Conservation (phyloP, 1,284 basidiomycete genomes). For the Sphagnurus paluster region DNA sequence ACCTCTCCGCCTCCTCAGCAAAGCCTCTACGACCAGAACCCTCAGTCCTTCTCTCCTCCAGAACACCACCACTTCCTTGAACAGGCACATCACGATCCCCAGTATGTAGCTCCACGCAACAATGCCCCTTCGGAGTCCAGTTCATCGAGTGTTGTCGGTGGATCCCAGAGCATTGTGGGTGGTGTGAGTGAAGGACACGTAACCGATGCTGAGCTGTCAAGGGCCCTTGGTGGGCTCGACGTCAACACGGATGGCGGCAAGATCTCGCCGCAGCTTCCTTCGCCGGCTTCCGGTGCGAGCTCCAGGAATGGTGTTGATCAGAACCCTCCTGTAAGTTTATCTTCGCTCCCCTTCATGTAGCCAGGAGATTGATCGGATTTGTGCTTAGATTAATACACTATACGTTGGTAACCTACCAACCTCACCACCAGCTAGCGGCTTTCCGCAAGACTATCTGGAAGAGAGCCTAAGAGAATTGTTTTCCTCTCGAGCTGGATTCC, state of each 20-base stretch:
- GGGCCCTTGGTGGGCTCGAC: conserved; percentile 45
- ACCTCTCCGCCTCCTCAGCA: conserved; percentile 25
- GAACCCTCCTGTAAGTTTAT: conserved; percentile 74
- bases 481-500: conserved; percentile 77
- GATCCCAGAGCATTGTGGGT: conserved; percentile 34
- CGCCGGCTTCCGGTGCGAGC: conserved; percentile 50
- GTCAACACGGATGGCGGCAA: conserved; percentile 53
- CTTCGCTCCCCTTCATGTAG: not conserved
- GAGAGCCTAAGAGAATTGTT: conserved; percentile 85
- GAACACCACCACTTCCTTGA: conserved; percentile 22
- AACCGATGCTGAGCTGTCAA: conserved; percentile 39
- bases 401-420: conserved; percentile 94
- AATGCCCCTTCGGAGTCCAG: conserved; percentile 29
- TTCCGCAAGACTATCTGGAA: conserved; percentile 80
- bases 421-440: conserved; percentile 60
- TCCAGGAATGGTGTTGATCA: conserved; percentile 77
- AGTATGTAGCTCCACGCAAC: conserved; percentile 11
- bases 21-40: conserved; percentile 10
- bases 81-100: conserved; percentile 18
- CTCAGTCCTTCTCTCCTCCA: conserved; percentile 23
- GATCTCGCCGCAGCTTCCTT: conserved; percentile 52
- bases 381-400: conserved; percentile 80
- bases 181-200: conserved; percentile 15
- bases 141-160: conserved; percentile 34
- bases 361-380: conserved; percentile 9